Evolutionary conservation across 805 yeast genomes (phyloP).

Genomic region (Candida insectalens): DNA sequence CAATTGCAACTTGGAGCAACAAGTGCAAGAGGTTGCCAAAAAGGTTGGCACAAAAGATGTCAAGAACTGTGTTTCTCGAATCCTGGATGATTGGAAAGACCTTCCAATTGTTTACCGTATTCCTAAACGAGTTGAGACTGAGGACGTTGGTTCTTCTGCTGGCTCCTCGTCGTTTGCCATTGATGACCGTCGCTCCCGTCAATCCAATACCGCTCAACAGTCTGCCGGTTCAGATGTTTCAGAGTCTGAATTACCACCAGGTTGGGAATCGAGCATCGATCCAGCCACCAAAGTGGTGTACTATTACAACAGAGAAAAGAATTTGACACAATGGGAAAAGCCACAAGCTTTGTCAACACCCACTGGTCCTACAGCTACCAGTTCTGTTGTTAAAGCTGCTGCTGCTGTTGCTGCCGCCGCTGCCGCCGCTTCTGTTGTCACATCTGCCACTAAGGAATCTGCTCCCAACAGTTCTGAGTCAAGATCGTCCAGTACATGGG

Average conservation of each 20-base stretch:
- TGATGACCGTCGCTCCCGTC: conserved; percentile 17
- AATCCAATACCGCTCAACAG: not conserved
- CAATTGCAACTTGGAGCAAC: conserved; percentile 61
- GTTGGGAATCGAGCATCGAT: conserved; percentile 56
- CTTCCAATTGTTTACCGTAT: conserved; percentile 80
- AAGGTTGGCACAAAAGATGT: conserved; percentile 19
- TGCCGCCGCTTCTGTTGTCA: not conserved
- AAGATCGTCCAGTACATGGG: no score
- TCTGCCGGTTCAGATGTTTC: not conserved
- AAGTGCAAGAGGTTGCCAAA: conserved; percentile 35
- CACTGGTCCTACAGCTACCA: conserved; percentile 12
- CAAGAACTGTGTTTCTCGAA: conserved; percentile 27
- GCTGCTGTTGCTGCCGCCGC: not conserved
- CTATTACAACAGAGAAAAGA: conserved; percentile 42
- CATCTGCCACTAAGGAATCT: not conserved
- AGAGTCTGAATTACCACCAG: conserved; percentile 20
- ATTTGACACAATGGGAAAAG: conserved; percentile 48
- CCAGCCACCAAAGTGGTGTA: conserved; percentile 34
- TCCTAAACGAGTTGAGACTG: conserved; percentile 38
- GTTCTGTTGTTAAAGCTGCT: not conserved
- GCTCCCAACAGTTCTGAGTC: no score
- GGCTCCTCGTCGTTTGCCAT: conserved; percentile 6
- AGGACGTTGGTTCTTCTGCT: no score
- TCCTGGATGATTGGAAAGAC: conserved; percentile 61
- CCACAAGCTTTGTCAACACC: conserved; percentile 27